Evolutionary conservation across 2,329 filamentous ascomycete genomes (phyloP).

Genomic region (Arthrobotrys iridis): DNA sequence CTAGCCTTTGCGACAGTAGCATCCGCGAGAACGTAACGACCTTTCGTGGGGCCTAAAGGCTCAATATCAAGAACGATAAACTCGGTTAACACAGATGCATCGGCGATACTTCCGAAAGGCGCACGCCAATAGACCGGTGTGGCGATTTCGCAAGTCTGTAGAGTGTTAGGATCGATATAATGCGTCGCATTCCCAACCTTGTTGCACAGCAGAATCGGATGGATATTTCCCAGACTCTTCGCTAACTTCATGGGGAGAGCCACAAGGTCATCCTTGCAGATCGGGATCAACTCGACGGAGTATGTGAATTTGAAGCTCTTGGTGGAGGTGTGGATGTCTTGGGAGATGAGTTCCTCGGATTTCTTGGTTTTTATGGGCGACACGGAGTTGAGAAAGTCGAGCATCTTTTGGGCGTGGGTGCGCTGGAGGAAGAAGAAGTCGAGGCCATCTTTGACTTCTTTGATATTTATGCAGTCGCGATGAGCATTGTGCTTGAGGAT

Average conservation of each 20-base stretch:
- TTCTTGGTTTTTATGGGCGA: slow-evolving; percentile 82
- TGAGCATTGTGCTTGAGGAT: slow-evolving; percentile 94
- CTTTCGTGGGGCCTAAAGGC: slow-evolving; percentile 76
- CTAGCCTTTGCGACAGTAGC: slow-evolving; percentile 86
- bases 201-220: slow-evolving; percentile 83
- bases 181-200: slow-evolving; percentile 89
- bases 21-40: slow-evolving; percentile 85
- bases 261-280: slow-evolving; percentile 98
- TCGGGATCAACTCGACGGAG: slow-evolving; percentile 87
- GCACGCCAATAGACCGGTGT: slow-evolving; percentile 87
- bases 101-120: slow-evolving; percentile 84
- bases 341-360: slow-evolving; percentile 90
- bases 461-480: slow-evolving; percentile 95
- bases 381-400: slow-evolving; percentile 87
- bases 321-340: slow-evolving; percentile 88
- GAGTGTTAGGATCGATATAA: slow-evolving; percentile 86
- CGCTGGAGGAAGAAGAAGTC: slow-evolving; percentile 93
- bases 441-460: slow-evolving; percentile 92
- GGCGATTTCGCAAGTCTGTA: slow-evolving; percentile 88
- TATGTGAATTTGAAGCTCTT: slow-evolving; percentile 96
- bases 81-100: slow-evolving; percentile 84
- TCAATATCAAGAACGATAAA: slow-evolving; percentile 97
- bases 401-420: slow-evolving; percentile 91
- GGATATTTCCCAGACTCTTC: slow-evolving; percentile 81
- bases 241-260: slow-evolving; percentile 89